These are phyloP conservation scores for Paecilomyces niveus DNA, from an alignment of 2,329 filamentous ascomycete genomes.

Conservation along the genomic window DNA sequence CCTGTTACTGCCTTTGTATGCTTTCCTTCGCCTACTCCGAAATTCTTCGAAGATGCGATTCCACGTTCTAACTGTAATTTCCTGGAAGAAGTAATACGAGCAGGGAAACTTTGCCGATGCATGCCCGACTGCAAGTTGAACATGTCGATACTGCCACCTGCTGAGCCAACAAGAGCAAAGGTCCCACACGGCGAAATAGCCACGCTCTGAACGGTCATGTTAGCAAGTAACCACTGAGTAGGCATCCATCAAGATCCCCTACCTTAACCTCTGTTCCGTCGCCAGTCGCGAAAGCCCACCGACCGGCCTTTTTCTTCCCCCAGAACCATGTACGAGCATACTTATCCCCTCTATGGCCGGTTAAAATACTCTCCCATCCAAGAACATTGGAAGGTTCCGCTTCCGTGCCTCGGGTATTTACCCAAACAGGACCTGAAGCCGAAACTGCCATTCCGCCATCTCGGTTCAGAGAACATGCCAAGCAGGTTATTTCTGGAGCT, in stretches of 20 bases:
- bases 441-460: constrained; percentile 89
- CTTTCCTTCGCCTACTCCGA: constrained; percentile 53
- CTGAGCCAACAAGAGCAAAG: constrained; percentile 84
- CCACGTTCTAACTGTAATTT: constrained; percentile 58
- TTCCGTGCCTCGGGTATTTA: constrained; percentile 62
- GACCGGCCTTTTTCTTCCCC: constrained; percentile 85
- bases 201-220: constrained; percentile 54
- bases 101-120: constrained; percentile 81
- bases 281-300: constrained; percentile 85
- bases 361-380: constrained; percentile 95
- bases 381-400: constrained; percentile 68
- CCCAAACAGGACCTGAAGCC: constrained; percentile 75
- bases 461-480: constrained; percentile 85
- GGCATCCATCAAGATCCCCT: constrained; percentile 7
- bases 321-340: constrained; percentile 96
- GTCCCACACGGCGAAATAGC: constrained; percentile 87
- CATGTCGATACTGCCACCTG: constrained; percentile 79
- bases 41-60: constrained; percentile 28
- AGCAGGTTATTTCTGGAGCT: constrained; percentile 82
- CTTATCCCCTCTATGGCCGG: constrained; percentile 78
- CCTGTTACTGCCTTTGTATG: constrained; percentile 81
- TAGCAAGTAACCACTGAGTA: constrained; percentile 1
- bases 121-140: constrained; percentile 93
- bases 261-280: constrained; percentile 69
- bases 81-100: constrained; percentile 65